Percentiles rank a stretch among this genome's conserved stretches.
phyloP scores from a whole-genome alignment of 2,329 filamentous ascomycete species.

The Fusarium nisikadoi region DNA sequence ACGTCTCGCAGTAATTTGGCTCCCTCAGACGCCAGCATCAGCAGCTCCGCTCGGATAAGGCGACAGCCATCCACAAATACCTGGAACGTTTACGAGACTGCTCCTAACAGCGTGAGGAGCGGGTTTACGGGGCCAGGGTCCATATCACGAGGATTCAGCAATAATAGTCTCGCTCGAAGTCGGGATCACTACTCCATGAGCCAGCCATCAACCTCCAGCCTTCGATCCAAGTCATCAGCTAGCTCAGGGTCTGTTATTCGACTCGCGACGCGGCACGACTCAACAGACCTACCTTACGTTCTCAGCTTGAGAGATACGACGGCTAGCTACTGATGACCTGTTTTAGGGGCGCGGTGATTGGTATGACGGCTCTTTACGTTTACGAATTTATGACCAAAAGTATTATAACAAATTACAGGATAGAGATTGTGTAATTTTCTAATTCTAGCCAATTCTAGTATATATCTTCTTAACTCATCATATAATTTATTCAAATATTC shows the following conservation, averaged over 20 bases:
- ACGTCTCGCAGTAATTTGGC: conserved; percentile 50
- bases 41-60: conserved; percentile 46
- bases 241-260: conserved; percentile 60
- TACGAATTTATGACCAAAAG: conserved; percentile 42
- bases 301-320: conserved; percentile 49
- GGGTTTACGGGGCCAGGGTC: conserved; percentile 46
- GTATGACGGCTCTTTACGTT: conserved; percentile 24
- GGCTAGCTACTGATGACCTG: conserved; percentile 39
- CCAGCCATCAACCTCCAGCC: conserved; percentile 53
- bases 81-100: conserved; percentile 61
- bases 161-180: conserved; percentile 56
- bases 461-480: conserved; percentile 6
- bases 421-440: conserved; percentile 29
- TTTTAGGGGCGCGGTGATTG: conserved; percentile 6
- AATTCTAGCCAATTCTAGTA: conserved; percentile 36
- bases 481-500: not conserved
- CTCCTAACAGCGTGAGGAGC: conserved; percentile 64
- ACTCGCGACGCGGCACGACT: conserved; percentile 54
- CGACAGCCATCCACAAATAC: conserved; percentile 57
- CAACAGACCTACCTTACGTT: conserved; percentile 51
- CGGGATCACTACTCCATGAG: conserved; percentile 53
- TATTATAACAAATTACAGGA: conserved; percentile 9
- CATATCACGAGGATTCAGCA: conserved; percentile 52
- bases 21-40: conserved; percentile 47
- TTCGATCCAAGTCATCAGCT: conserved; percentile 52